phyloP scores from a whole-genome alignment of 2,329 filamentous ascomycete genomes.

The Aspergillus chevalieri region DNA sequence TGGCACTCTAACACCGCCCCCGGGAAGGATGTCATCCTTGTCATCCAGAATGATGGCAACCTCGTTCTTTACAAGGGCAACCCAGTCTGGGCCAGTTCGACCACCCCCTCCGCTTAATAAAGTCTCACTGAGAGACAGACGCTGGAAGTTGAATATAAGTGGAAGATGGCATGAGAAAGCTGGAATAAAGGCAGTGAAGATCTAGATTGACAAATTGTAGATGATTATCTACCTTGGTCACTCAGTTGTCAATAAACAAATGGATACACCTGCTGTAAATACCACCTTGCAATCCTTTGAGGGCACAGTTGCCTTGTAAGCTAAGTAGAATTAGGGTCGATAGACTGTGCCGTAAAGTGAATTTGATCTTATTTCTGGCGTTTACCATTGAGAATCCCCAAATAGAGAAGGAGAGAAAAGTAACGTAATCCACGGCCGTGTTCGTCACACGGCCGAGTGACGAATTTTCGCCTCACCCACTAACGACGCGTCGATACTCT shows the following conservation, averaged over 20 bases:
- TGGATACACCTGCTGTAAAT: neutral
- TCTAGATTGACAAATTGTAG: neutral
- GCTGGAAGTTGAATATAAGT: neutral
- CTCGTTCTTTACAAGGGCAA: slow-evolving; percentile 1
- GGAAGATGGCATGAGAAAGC: neutral
- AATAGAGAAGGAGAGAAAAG: neutral
- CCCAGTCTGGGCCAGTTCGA: neutral
- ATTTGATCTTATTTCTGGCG: neutral
- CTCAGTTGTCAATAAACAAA: neutral
- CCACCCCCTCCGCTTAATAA: neutral
- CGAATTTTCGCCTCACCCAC: too few species aligned
- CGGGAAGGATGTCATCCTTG: neutral
- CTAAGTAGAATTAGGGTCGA: neutral
- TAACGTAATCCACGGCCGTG: too few species aligned
- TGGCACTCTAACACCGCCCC: neutral
- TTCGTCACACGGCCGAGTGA: too few species aligned
- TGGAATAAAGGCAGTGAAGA: neutral
- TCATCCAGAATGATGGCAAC: slow-evolving; percentile 1
- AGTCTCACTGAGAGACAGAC: neutral
- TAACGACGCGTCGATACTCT: too few species aligned
- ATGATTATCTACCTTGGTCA: neutral
- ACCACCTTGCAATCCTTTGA: neutral
- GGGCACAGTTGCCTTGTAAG: neutral
- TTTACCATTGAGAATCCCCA: neutral
- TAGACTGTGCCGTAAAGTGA: neutral